These are phyloP conservation scores for Dipodascus albidus DNA, from an alignment of 805 yeast species.

Conservation along the genomic window DNA sequence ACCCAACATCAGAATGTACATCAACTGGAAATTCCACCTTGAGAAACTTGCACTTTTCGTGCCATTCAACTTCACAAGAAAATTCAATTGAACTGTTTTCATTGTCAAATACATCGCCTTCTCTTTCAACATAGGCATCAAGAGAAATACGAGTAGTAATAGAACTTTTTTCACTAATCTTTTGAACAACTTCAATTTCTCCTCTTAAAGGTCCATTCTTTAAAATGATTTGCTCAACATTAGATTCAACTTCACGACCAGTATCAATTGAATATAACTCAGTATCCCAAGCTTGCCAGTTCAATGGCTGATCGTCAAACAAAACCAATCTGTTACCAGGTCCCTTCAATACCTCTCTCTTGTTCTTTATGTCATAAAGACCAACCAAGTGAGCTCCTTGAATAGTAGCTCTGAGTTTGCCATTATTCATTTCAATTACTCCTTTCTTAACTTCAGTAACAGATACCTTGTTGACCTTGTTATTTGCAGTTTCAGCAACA, in stretches of 20 bases:
- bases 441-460: constrained; percentile 33
- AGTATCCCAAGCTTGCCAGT: constrained; percentile 97
- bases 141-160: constrained; percentile 62
- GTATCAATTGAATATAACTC: constrained; percentile 79
- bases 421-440: constrained; percentile 45
- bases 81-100: constrained; percentile 34
- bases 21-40: constrained; percentile 94
- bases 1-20: constrained; percentile 61
- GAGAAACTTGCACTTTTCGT: constrained; percentile 74
- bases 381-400: constrained; percentile 53
- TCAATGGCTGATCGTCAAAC: constrained; percentile 83
- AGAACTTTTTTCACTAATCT: constrained; percentile 43
- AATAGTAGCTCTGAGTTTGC: constrained; percentile 45
- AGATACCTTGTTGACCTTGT: constrained; percentile 26
- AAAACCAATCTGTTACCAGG: constrained; percentile 74
- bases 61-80: constrained; percentile 66
- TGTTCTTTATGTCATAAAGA: constrained; percentile 45
- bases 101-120: constrained; percentile 19
- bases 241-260: constrained; percentile 37
- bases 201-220: constrained; percentile 49
- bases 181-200: constrained; percentile 50
- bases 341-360: constrained; percentile 51
- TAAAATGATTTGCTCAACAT: constrained; percentile 27
- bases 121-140: constrained; percentile 34
- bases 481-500: constrained; percentile 2